Conservation (phyloP, 2,329 filamentous ascomycete species). For the Calonectria honghensis region DNA sequence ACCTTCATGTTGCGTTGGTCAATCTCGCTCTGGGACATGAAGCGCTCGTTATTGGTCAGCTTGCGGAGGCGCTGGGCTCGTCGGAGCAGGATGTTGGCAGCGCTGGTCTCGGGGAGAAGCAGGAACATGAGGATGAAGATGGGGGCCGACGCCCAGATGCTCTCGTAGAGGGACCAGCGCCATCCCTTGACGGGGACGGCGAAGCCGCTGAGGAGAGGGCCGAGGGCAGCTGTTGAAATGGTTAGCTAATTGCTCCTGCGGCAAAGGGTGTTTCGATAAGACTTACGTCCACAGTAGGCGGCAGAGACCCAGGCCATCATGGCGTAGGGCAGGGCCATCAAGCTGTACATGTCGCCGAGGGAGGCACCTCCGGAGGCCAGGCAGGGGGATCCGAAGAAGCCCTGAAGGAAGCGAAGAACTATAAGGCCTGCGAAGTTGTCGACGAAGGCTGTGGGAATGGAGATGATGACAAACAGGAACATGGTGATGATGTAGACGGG, state of each 20-base stretch:
- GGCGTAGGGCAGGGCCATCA: constrained; percentile 74
- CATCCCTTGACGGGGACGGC: constrained; percentile 74
- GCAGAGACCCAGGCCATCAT: constrained; percentile 76
- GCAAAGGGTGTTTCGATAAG: background rate
- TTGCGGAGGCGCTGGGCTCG: constrained; percentile 78
- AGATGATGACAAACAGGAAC: constrained; percentile 80
- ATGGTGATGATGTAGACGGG: constrained; percentile 81
- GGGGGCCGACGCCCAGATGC: constrained; percentile 76
- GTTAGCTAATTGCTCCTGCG: constrained; percentile 57
- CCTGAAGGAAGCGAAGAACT: constrained; percentile 78
- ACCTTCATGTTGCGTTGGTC: constrained; percentile 73
- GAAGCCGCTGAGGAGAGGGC: constrained; percentile 77
- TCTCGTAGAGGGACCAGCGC: constrained; percentile 80
- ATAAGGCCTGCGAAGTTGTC: constrained; percentile 78
- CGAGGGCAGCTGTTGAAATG: constrained; percentile 68
- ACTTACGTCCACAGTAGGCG: constrained; percentile 68
- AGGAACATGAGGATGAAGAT: constrained; percentile 77
- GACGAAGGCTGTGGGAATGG: constrained; percentile 78
- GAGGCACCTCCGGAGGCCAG: constrained; percentile 76
- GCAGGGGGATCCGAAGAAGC: constrained; percentile 80
- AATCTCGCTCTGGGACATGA: constrained; percentile 79
- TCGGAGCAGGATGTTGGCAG: constrained; percentile 75
- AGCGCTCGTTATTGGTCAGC: constrained; percentile 72
- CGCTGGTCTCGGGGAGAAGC: constrained; percentile 78
- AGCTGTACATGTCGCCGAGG: constrained; percentile 72